These are phyloP conservation scores for Caulochytrium protostelioides DNA, from an alignment of 371 early-diverging fungal genomes.

Conservation along the genomic window DNA sequence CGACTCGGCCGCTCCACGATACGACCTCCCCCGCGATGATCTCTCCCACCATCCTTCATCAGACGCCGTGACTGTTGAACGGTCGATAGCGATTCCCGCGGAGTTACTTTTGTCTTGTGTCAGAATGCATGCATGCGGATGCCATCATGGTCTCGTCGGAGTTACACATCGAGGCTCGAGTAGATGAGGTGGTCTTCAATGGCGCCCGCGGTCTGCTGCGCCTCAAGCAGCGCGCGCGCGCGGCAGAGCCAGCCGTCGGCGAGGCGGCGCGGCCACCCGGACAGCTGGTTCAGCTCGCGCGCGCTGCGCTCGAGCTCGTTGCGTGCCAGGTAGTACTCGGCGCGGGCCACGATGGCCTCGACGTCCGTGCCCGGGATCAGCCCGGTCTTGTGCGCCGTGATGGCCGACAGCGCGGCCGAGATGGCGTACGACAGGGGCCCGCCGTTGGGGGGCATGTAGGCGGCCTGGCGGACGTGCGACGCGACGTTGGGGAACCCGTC, in stretches of 20 bases:
- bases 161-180: too few relatives aligned
- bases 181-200: too few relatives aligned
- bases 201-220: constrained; percentile 77
- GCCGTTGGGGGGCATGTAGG: constrained; percentile 68
- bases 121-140: too few relatives aligned
- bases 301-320: constrained; percentile 72
- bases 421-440: constrained; percentile 61
- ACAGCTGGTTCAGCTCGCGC: constrained; percentile 77
- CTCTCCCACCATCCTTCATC: too few relatives aligned
- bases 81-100: too few relatives aligned
- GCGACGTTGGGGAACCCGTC: constrained; percentile 41
- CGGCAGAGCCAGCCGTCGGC: constrained; percentile 72
- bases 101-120: too few relatives aligned
- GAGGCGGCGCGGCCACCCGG: constrained; percentile 77
- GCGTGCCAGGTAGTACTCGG: constrained; percentile 46
- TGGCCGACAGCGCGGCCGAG: constrained; percentile 45
- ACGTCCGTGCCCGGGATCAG: constrained; percentile 66
- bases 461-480: constrained; percentile 49
- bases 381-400: constrained; percentile 69
- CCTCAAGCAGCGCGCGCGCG: constrained; percentile 65
- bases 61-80: too few relatives aligned
- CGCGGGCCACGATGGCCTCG: constrained; percentile 68
- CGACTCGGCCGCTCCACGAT: too few relatives aligned
- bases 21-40: too few relatives aligned
- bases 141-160: too few relatives aligned